A percentile compares a stretch with the other conserved stretches of the same genome.
These are phyloP conservation scores for Trametes versicolor DNA, from an alignment of 1,284 basidiomycete species.

Conservation along the genomic window DNA sequence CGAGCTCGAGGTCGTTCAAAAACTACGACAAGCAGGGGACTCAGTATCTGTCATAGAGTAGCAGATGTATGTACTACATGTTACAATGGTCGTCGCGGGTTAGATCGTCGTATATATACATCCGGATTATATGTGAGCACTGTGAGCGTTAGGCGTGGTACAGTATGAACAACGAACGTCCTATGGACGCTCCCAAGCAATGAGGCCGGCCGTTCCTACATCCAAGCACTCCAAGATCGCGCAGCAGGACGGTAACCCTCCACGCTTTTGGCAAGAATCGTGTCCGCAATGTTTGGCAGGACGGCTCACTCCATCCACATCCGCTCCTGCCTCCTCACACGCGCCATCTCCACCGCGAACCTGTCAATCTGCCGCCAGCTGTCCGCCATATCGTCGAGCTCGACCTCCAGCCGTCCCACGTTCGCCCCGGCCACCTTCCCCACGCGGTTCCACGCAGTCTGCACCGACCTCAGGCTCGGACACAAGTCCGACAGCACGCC, in stretches of 20 bases:
- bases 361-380: conserved; percentile 26
- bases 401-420: conserved; percentile 6
- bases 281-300: background rate
- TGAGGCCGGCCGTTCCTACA: no score
- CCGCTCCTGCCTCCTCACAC: conserved; percentile 32
- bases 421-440: conserved; percentile 1
- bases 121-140: no score
- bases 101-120: no score
- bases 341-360: conserved; percentile 32
- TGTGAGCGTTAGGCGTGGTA: no score
- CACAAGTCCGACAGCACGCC: conserved; percentile 35
- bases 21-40: no score
- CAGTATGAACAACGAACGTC: background rate
- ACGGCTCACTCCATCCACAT: conserved; percentile 19
- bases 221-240: background rate
- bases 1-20: no score
- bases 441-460: conserved; percentile 27
- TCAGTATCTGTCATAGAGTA: no score
- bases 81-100: no score
- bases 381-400: conserved; percentile 16
- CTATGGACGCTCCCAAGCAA: background rate
- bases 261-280: background rate
- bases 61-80: no score
- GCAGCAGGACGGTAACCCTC: background rate
- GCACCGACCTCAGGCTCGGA: conserved; percentile 23